These are phyloP conservation scores for Mycena pura DNA, from an alignment of 768 basidiomycete species.

Conservation along the genomic window DNA sequence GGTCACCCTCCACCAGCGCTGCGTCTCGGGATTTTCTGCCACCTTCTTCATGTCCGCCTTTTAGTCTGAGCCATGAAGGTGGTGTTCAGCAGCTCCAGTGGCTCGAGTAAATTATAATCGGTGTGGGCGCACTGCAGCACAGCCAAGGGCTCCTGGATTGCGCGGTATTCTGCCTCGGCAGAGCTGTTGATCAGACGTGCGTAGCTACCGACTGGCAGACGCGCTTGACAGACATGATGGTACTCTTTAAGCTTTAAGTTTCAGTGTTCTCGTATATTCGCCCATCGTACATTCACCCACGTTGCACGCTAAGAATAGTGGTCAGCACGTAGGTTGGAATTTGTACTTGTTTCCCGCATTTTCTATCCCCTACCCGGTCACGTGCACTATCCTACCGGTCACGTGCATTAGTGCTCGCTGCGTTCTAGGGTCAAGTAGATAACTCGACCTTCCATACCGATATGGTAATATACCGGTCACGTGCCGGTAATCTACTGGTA, in stretches of 20 bases:
- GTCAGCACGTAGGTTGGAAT: too few species aligned
- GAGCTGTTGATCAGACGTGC: conserved; percentile 21
- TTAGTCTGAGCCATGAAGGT: conserved; percentile 73
- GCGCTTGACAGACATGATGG: conserved; percentile 48
- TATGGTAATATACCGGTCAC: too few species aligned
- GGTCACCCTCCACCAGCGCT: conserved; percentile 78
- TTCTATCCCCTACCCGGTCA: too few species aligned
- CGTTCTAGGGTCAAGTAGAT: too few species aligned
- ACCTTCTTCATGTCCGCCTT: conserved; percentile 70
- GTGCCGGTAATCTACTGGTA: too few species aligned
- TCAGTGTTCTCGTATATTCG: too few species aligned
- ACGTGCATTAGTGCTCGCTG: too few species aligned
- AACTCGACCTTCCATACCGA: too few species aligned
- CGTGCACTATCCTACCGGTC: too few species aligned
- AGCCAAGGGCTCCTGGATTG: conserved; percentile 71
- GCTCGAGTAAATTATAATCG: conserved; percentile 76
- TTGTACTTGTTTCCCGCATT: too few species aligned
- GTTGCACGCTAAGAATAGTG: too few species aligned
- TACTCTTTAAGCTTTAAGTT: too few species aligned
- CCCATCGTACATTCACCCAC: not conserved
- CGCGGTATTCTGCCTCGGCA: conserved; percentile 56
- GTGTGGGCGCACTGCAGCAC: conserved; percentile 65
- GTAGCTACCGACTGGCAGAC: conserved; percentile 68
- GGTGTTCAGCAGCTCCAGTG: conserved; percentile 73
- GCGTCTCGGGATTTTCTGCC: conserved; percentile 71